Conservation (phyloP, 345 rosid genomes). For the Excoecaria agallocha region DNA sequence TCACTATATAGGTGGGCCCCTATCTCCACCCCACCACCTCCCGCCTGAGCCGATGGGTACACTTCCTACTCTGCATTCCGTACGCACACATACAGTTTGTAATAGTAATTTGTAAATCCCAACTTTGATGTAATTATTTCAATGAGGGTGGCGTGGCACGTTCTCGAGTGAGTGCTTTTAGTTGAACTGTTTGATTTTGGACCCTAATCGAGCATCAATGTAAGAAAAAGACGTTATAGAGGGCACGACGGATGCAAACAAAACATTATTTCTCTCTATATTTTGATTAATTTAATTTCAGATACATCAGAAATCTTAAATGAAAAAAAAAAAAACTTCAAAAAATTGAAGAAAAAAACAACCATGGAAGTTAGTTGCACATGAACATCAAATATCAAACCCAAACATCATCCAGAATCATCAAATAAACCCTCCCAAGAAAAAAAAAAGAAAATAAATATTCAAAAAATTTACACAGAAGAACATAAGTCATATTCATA, state of each 20-base stretch:
- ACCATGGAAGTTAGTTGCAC: constrained; percentile 23
- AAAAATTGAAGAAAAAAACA: background rate
- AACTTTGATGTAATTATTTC: constrained; percentile 1
- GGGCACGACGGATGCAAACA: background rate
- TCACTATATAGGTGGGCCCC: constrained; percentile 27
- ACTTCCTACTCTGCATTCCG: background rate
- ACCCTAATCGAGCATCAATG: too few relatives aligned
- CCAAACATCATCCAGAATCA: constrained; percentile 17
- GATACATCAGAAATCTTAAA: constrained; percentile 21
- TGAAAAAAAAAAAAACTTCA: too few relatives aligned
- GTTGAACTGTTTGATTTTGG: background rate
- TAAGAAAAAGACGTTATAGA: background rate
- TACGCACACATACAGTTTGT: too few relatives aligned
- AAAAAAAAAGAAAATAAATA: constrained; percentile 13
- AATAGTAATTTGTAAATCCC: too few relatives aligned
- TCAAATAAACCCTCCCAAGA: constrained; percentile 12
- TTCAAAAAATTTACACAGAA: constrained; percentile 34
- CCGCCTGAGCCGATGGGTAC: too few relatives aligned
- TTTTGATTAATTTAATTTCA: constrained; percentile 19
- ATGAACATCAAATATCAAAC: constrained; percentile 26
- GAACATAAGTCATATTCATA: constrained; percentile 33
- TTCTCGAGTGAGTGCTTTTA: background rate
- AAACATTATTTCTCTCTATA: constrained; percentile 9
- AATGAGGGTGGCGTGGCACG: background rate
- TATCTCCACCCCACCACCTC: background rate